Evolutionary conservation across 139 green algal species (phyloP), one percentile per base, ranked within the genome.

Genomic region (Pseudopediastrum boryanum): DNA sequence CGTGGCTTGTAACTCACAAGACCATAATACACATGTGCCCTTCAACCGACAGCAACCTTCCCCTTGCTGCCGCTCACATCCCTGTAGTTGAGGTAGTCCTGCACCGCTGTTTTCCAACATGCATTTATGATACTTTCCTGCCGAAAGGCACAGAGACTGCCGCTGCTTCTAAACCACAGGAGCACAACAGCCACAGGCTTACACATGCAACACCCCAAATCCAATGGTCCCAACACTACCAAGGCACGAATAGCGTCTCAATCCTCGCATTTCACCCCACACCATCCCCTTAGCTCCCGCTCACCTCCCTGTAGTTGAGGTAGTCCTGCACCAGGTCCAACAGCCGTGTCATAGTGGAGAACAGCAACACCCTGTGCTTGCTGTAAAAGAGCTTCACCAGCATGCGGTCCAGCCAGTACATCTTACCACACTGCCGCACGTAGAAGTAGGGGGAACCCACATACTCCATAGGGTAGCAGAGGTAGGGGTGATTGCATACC

Each of bases 401-500:
- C 52, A 98, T 77, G 19, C 59, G 86, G 87, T 99, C 96, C 54
- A 99, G 90, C 58, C 94, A 82, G 51, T 87, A 84, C 75, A 99
- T 85, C 88, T 98, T 98, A 80, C 95, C 95, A 82, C 93, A 98
- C 74, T 91, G 85, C 21, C 85, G 74, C 64, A 98, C 75, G 25
- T n/a, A n/a, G n/a, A n/a, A n/a, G n/a, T n/a, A n/a, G n/a, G n/a
- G n/a, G n/a, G n/a, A n/a, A n/a, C n/a, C n/a, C n/a, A n/a, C n/a
- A n/a, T n/a, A n/a, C n/a, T n/a, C n/a, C n/a, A n/a, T 82, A 33
- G 89, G 88, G 88, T 97, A 98, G 64, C 66, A 90, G 54, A 99
- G 88, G 70, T 92, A 81, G 41, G 96, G 96, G 88, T 99, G 96
- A 85, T 99, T 99, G 90, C 95, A 98, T 67, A 98, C 78, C 89